A percentile compares a stretch with the other conserved stretches of the same genome.
Conservation (phyloP, 1,139 yeast genomes). For the Lodderomyces elongisporus region DNA sequence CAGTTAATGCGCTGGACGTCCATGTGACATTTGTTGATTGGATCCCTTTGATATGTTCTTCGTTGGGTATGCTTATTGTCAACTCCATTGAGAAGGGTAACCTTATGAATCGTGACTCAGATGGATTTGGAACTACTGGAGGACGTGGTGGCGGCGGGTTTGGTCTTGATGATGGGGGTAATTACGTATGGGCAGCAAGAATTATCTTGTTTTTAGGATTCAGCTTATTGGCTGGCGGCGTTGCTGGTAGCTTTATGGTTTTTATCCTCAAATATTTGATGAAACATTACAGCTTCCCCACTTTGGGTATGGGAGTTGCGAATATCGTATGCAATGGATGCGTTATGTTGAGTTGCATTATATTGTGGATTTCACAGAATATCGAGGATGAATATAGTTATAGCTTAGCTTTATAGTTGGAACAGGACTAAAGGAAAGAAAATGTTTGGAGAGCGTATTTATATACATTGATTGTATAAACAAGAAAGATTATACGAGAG, state of each 20-base stretch:
- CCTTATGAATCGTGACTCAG: conserved; percentile 43
- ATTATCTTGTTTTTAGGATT: conserved; percentile 87
- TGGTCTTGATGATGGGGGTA: conserved; percentile 43
- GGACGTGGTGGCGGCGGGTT: conserved; percentile 18
- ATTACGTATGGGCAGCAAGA: conserved; percentile 91
- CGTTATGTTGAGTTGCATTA: conserved; percentile 81
- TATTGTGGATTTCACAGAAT: conserved; percentile 90
- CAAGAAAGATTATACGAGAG: neutral
- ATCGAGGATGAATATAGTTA: conserved; percentile 94
- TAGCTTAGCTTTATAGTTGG: conserved; percentile 65
- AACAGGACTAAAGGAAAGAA: neutral
- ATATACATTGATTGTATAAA: too few relatives aligned
- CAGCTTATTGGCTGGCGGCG: conserved; percentile 87
- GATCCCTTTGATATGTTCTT: conserved; percentile 88
- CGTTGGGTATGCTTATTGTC: conserved; percentile 87
- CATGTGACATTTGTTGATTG: conserved; percentile 92
- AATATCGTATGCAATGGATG: conserved; percentile 78
- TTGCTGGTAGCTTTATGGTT: conserved; percentile 88
- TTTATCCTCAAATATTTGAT: conserved; percentile 77
- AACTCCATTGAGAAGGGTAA: conserved; percentile 86
- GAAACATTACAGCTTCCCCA: conserved; percentile 76
- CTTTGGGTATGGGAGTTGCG: conserved; percentile 90
- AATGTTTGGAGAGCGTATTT: too few relatives aligned
- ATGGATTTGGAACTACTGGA: conserved; percentile 32
- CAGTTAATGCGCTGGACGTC: conserved; percentile 77